Evolutionary conservation across 805 yeast species (phyloP), one percentile per base, ranked within the genome.

Genomic region (Metschnikowia amazonensis): DNA sequence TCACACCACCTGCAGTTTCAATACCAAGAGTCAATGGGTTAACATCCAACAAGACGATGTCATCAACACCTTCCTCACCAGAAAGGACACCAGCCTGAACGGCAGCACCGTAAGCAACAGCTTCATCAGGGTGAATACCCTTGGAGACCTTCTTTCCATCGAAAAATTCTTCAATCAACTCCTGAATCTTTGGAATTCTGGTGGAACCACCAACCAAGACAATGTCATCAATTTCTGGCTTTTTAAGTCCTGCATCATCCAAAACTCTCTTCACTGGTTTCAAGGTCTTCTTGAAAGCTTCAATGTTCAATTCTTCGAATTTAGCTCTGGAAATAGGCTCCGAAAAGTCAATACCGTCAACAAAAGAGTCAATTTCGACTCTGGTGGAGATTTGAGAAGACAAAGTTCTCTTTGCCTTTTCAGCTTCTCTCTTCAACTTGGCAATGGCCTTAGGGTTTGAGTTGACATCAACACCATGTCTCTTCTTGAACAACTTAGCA

Each of bases 71-170:
- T 41, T 55, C 58, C 39, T 55, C 58, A 28, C 58, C 58, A 13
- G 58, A 55, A 31, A 55, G 57, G 9, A 55, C 58, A 51, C 58
- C 58, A 21, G 57, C 58, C 42, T 55, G 58, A 14, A 90, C 97
- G 65, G 98, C 97, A 64, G 98, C 98, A 64, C 76, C 76, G 55
- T 70, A 72, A 27, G 76, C 76, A 51, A 72, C 76, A 54, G 76
- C 76, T 60, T 72, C 76, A 55, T 72, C 76, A 23, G 76, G 76
- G 63, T 72, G 49, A 37, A 55, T 55, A 49, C 59, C 57, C 57
- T 55, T 55, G 13, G 59, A 55, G 13, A 53, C 56, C 57, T 55
- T 55, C 50, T 55, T 55, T 8, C 57, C 57, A 42, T 55, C 56
- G 33, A 55, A 55, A 43, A 45, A 55, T 39, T 44, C 46, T 44